phyloP scores from a whole-genome alignment of 2,329 filamentous ascomycete genomes.

The Fusarium albosuccineum region DNA sequence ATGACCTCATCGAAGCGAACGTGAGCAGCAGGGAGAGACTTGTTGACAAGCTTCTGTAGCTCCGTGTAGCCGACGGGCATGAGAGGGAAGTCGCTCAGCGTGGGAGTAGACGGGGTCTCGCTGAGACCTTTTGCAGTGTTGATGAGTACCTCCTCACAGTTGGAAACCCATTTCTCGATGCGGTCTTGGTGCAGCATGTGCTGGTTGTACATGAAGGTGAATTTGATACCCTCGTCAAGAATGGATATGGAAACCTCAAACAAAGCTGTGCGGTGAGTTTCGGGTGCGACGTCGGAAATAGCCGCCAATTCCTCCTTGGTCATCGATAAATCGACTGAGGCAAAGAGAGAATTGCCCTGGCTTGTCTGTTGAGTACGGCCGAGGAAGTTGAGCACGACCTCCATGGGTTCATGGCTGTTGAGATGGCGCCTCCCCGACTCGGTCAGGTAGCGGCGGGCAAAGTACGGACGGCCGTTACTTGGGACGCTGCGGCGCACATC shows the following conservation, averaged over 20 bases:
- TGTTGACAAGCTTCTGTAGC: slow-evolving; percentile 42
- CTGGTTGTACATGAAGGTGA: slow-evolving; percentile 30
- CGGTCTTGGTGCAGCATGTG: slow-evolving; percentile 29
- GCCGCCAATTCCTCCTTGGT: slow-evolving; percentile 3
- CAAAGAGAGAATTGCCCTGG: slow-evolving; percentile 1
- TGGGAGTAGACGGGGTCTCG: slow-evolving; percentile 37
- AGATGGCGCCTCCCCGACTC: background rate
- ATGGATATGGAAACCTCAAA: slow-evolving; percentile 40
- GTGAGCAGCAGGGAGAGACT: slow-evolving; percentile 34
- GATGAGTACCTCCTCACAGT: slow-evolving; percentile 18
- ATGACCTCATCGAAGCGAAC: slow-evolving; percentile 41
- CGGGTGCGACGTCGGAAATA: slow-evolving; percentile 20
- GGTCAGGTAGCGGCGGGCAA: slow-evolving; percentile 23
- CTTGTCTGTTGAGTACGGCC: slow-evolving; percentile 23
- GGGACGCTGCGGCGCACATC: slow-evolving; percentile 25
- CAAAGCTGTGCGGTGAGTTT: slow-evolving; percentile 29
- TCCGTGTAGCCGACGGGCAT: slow-evolving; percentile 48
- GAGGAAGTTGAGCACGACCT: slow-evolving; percentile 31
- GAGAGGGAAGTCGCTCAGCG: slow-evolving; percentile 52
- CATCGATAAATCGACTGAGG: background rate
- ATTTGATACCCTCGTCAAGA: background rate
- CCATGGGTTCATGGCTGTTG: slow-evolving; percentile 18
- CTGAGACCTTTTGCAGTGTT: slow-evolving; percentile 17
- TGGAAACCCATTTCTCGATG: slow-evolving; percentile 29
- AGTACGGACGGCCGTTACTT: slow-evolving; percentile 29